Base-by-base conservation (phyloP, 805 yeast genomes). In the Kuraishia capsulata region DNA sequence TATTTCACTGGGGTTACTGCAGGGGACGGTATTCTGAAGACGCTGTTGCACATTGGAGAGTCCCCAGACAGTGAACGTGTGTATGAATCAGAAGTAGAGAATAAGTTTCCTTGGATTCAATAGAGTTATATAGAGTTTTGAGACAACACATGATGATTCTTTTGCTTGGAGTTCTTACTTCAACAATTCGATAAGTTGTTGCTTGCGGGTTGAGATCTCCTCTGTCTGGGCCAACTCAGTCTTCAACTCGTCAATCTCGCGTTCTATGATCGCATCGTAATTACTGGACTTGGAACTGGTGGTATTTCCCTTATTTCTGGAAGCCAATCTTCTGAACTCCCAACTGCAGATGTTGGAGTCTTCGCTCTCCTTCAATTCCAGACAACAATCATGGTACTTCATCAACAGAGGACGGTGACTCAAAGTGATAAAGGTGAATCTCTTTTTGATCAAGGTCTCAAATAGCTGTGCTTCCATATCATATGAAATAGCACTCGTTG, bases 401-500 rank as follows among this genome's bases (percentile, higher is more conserved):
- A 85, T 74, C 54, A 88, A 66, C 32, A 85, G 68, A 23, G 94
- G 90, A 35, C 96, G 72, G 56, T 88, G 96, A 20, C 86, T 74
- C 42, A 88, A 73, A 2, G 96, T 86, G 40, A 88, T 75, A 45
- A 84, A 75, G 1, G 94, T 82, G 56, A 86, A 81, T 33, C 76
- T 71, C 50, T 78, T 78, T 40, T 62, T 65, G 50, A 77, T 82
- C 58, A 88, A 67, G 45, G 80, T 56, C 52, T 85, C 94, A 59
- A 87, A 88, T 38, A 88, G 65, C 42, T 78, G 75, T 45, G 89
- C 96, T 57, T 88, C 97, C 57, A 83, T 85, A 57, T 88, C 97
- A 34, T 81, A 81, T 38, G 87, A 76, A 10, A 88, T 88, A 1
- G 97, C 96, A 54, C 87, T 85, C 3, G 97, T 88, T n/a, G 94